Conservation (phyloP, 2,329 filamentous ascomycete genomes). For the Arthroderma sp. region DNA sequence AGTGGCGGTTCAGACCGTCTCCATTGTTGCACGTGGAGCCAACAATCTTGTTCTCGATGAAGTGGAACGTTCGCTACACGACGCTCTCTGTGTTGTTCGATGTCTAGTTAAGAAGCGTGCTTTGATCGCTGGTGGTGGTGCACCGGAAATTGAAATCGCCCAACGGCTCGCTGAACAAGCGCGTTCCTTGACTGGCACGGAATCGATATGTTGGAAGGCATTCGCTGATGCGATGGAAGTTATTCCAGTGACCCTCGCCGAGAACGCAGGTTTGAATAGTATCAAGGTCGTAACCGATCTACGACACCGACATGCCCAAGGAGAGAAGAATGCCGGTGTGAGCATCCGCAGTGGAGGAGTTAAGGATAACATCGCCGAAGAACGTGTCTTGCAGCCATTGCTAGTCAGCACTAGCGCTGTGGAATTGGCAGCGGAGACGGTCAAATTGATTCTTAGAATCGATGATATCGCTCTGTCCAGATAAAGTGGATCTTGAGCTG, state of each 20-base stretch:
- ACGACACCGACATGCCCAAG: constrained; percentile 84
- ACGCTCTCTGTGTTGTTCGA: constrained; percentile 92
- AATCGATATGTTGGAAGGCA: constrained; percentile 97
- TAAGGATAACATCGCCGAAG: constrained; percentile 90
- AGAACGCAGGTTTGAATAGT: constrained; percentile 94
- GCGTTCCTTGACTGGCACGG: constrained; percentile 73
- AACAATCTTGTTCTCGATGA: constrained; percentile 92
- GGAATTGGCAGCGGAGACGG: constrained; percentile 92
- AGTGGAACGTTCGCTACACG: constrained; percentile 90
- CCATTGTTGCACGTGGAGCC: constrained; percentile 84
- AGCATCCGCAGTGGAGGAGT: constrained; percentile 97
- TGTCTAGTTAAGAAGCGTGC: constrained; percentile 99
- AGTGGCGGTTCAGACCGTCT: constrained; percentile 65
- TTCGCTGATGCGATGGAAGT: constrained; percentile 97
- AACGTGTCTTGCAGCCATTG: constrained; percentile 91
- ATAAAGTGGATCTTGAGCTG: constrained; percentile 10
- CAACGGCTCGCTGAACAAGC: constrained; percentile 71
- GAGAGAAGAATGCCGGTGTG: constrained; percentile 90
- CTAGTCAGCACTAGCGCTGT: constrained; percentile 95
- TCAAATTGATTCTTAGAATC: constrained; percentile 79
- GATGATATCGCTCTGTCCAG: constrained; percentile 50
- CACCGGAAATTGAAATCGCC: constrained; percentile 91
- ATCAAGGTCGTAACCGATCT: constrained; percentile 98
- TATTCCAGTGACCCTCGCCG: constrained; percentile 87
- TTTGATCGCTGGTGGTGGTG: constrained; percentile 92